phyloP scores from a whole-genome alignment of 2,329 filamentous ascomycete species.

The Zalaria sp. region DNA sequence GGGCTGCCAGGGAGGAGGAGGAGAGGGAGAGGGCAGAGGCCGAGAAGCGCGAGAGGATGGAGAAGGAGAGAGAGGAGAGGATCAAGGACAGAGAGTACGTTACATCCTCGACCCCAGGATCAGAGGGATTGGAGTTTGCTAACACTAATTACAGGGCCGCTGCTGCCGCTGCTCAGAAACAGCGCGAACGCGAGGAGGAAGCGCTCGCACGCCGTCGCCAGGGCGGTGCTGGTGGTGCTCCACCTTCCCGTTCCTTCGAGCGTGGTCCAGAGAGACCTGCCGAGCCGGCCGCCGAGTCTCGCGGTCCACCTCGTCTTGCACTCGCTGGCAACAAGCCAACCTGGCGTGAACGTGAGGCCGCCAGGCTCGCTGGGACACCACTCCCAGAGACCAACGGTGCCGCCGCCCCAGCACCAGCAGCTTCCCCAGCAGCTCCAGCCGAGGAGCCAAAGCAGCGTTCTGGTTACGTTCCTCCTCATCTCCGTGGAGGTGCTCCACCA shows the following conservation, averaged over 20 bases:
- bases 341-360: constrained; percentile 61
- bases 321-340: constrained; percentile 49
- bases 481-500: constrained; percentile 20
- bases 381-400: constrained; percentile 19
- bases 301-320: constrained; percentile 46
- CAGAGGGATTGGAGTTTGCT: constrained; percentile 9
- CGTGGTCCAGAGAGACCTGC: constrained; percentile 23
- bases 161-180: constrained; percentile 48
- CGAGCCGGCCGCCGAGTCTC: constrained; percentile 33
- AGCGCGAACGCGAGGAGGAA: constrained; percentile 77
- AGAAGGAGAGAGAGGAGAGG: constrained; percentile 52
- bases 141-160: constrained; percentile 36
- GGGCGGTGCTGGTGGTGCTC: constrained; percentile 34
- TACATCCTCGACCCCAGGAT: neutral
- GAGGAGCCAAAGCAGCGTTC: constrained; percentile 16
- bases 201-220: constrained; percentile 61
- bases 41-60: constrained; percentile 58
- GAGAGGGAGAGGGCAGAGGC: constrained; percentile 70
- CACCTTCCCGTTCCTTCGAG: constrained; percentile 21
- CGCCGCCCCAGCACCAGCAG: constrained; percentile 18
- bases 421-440: constrained; percentile 17
- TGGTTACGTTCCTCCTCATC: constrained; percentile 32
- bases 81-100: constrained; percentile 46
- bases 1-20: constrained; percentile 65
- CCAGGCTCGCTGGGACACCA: constrained; percentile 22